These are phyloP conservation scores for Tetrapisispora phaffii DNA, from an alignment of 805 yeast genomes.

Conservation along the genomic window DNA sequence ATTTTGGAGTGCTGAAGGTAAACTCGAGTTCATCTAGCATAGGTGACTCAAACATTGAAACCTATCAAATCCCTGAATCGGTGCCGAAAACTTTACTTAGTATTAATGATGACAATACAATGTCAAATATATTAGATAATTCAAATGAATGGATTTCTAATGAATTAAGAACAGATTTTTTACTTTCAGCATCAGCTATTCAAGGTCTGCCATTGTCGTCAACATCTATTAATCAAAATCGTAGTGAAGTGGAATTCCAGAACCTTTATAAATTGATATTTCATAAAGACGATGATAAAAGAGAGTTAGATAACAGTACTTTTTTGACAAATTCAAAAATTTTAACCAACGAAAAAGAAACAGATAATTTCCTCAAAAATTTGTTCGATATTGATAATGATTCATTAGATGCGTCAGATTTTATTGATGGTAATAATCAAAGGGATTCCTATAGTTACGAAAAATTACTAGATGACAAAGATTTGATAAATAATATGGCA, in stretches of 20 bases:
- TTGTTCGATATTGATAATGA: neutral
- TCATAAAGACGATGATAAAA: neutral
- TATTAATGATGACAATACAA: neutral
- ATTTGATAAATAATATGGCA: neutral
- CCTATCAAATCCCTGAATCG: neutral
- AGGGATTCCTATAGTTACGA: neutral
- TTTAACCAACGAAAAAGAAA: neutral
- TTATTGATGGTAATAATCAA: neutral
- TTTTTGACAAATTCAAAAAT: neutral
- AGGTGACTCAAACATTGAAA: neutral
- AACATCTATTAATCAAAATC: neutral
- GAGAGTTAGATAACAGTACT: neutral
- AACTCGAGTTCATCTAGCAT: neutral
- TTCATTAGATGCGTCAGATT: neutral
- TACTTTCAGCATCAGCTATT: slow-evolving; percentile 4
- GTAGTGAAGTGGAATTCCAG: neutral
- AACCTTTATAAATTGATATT: neutral
- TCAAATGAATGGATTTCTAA: slow-evolving; percentile 14
- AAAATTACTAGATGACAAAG: neutral
- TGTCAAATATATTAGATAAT: slow-evolving; percentile 26
- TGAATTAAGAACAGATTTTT: slow-evolving; percentile 5
- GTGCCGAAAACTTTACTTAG: neutral
- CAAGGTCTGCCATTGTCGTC: slow-evolving; percentile 6
- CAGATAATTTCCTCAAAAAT: neutral
- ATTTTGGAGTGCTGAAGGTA: slow-evolving; percentile 65